These are phyloP conservation scores for Suillus occidentalis DNA, from an alignment of 768 basidiomycete genomes.

Conservation along the genomic window DNA sequence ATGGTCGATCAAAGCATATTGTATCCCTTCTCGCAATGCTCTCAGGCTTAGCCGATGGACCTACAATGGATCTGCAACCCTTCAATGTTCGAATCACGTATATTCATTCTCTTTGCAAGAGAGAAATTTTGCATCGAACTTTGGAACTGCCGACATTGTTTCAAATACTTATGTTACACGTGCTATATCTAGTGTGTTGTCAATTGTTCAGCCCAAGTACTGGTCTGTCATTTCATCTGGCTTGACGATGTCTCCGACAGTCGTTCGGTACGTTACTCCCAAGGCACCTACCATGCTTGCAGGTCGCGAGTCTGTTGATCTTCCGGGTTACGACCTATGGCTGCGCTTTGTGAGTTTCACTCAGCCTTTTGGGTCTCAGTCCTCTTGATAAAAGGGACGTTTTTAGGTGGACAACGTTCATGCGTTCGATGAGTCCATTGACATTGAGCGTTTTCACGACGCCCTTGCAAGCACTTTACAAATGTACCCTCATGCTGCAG, in stretches of 20 bases:
- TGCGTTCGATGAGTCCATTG: slow-evolving; percentile 16
- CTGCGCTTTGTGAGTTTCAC: slow-evolving; percentile 14
- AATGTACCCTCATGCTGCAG: slow-evolving; percentile 27
- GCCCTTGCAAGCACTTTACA: slow-evolving; percentile 24
- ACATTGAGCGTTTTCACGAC: slow-evolving; percentile 20
- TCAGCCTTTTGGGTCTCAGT: neutral
- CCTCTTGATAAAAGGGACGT: slow-evolving; percentile 8
- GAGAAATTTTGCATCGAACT: neutral
- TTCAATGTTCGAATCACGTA: neutral
- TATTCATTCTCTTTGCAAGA: neutral
- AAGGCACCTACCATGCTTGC: slow-evolving; percentile 18
- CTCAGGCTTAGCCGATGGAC: neutral
- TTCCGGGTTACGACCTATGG: slow-evolving; percentile 27
- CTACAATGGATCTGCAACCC: neutral
- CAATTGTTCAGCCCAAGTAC: neutral
- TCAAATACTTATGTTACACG: neutral
- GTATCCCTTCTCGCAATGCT: neutral
- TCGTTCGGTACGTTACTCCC: slow-evolving; percentile 19
- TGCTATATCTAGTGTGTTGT: neutral
- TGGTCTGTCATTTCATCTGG: neutral
- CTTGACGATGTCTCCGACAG: slow-evolving; percentile 13
- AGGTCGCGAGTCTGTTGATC: slow-evolving; percentile 10
- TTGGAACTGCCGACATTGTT: neutral
- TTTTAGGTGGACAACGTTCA: slow-evolving; percentile 21
- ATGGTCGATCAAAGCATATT: neutral